Evolutionary conservation across 441 rosid genomes (phyloP).

Genomic region (Pelargonium australe): DNA sequence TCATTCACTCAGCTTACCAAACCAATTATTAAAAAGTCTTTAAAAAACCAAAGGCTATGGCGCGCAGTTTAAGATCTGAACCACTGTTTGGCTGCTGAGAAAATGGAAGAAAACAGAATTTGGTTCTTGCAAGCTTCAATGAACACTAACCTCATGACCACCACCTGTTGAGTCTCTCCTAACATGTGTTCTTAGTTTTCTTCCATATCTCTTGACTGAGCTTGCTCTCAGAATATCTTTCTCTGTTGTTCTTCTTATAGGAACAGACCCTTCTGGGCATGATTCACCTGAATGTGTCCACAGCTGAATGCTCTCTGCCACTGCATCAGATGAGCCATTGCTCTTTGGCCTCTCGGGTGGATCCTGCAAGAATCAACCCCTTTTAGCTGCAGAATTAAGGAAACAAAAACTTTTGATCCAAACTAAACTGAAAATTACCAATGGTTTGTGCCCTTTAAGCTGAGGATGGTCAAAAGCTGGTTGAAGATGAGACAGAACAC

Average conservation of each 20-base stretch:
- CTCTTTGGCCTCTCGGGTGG: slow-evolving; percentile 40
- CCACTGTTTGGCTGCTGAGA: too few species aligned
- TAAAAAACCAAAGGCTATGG: background rate
- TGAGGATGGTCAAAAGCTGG: slow-evolving; percentile 73
- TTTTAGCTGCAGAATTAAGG: slow-evolving; percentile 26
- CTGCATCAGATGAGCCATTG: slow-evolving; percentile 20
- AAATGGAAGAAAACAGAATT: background rate
- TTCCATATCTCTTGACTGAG: slow-evolving; percentile 48
- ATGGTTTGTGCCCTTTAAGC: slow-evolving; percentile 52
- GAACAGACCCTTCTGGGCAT: slow-evolving; percentile 60
- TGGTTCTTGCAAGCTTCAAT: background rate
- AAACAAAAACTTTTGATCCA: slow-evolving; percentile 22
- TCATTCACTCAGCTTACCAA: too few species aligned
- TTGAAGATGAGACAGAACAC: slow-evolving; percentile 54
- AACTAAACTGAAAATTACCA: slow-evolving; percentile 21
- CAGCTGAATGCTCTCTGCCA: slow-evolving; percentile 31
- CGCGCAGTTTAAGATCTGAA: background rate
- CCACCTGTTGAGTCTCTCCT: too few species aligned
- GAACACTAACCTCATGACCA: too few species aligned
- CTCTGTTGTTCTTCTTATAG: slow-evolving; percentile 50
- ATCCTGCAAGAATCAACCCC: slow-evolving; percentile 45
- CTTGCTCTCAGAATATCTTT: slow-evolving; percentile 47
- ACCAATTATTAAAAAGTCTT: too few species aligned
- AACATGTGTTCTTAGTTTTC: slow-evolving; percentile 14
- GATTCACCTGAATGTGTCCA: slow-evolving; percentile 57